Conservation (phyloP, 2,329 filamentous ascomycete species). For the Aspergillus sp. region DNA sequence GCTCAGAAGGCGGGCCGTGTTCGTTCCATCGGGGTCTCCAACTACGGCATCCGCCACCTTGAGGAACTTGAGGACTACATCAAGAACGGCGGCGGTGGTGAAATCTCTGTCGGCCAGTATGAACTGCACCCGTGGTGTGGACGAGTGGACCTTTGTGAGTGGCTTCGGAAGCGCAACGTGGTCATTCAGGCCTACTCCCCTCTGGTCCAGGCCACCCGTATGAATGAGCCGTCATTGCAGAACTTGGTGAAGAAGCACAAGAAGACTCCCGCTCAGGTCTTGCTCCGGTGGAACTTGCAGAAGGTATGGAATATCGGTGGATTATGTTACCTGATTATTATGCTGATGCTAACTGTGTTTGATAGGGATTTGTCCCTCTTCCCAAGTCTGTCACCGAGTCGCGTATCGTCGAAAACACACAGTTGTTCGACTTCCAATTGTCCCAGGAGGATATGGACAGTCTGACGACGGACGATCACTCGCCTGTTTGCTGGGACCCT, state of each 20-base stretch:
- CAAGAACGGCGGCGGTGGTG: slow-evolving; percentile 44
- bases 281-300: slow-evolving; percentile 55
- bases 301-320: slow-evolving; percentile 31
- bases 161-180: slow-evolving; percentile 59
- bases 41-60: slow-evolving; percentile 34
- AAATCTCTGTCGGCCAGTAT: slow-evolving; percentile 77
- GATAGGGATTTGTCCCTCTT: slow-evolving; percentile 52
- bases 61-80: slow-evolving; percentile 36
- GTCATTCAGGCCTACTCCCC: slow-evolving; percentile 52
- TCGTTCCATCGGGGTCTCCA: slow-evolving; percentile 36
- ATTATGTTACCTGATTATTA: no score
- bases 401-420: slow-evolving; percentile 53
- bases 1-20: slow-evolving; percentile 32
- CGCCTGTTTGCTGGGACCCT: slow-evolving; percentile 54
- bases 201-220: slow-evolving; percentile 38
- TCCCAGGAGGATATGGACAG: slow-evolving; percentile 50
- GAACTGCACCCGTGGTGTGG: slow-evolving; percentile 86
- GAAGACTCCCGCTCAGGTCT: slow-evolving; percentile 51
- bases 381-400: slow-evolving; percentile 55
- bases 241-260: slow-evolving; percentile 48
- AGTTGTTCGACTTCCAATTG: slow-evolving; percentile 54
- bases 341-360: not conserved
- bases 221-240: slow-evolving; percentile 47
- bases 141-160: slow-evolving; percentile 68
- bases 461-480: slow-evolving; percentile 48